Base-by-base conservation (phyloP, 148 eudicot species). In the Camellia lanceoleosa region DNA sequence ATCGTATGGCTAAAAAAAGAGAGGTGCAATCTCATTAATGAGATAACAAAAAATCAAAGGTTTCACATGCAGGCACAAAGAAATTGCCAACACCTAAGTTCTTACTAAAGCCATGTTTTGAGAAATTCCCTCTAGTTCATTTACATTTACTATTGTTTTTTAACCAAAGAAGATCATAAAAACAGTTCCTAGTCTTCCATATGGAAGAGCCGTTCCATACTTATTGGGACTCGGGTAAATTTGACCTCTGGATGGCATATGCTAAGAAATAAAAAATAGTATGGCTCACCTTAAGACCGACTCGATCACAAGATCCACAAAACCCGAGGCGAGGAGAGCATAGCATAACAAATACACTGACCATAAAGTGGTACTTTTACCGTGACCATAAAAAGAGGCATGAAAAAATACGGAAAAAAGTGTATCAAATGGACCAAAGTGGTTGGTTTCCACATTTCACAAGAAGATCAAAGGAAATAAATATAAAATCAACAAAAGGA, bases 331-430 rank as follows among this genome's bases (percentile, higher is more conserved):
- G 78, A 94, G 86, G 81, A 96, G 95, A 58, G 99, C 98, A 85
- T 96, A 0, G 99, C 99, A 82, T 96, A 93, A 82, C 98, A 96
- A 82, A 94, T 98, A 62, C 99, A 94, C n/a, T n/a, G n/a, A 61
- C 99, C 98, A 83, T 92, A 96, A 3, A 94, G 84, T 60, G 99
- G 99, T 52, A 91, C 94, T 84, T 96, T 96, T 30, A 96, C 99
- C 98, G 91, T 74, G 47, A 68, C 47, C 66, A 75, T 68, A 64
- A 55, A 58, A 30, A 46, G 18, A 60, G 20, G 20, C 46, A 41
- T 0, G 9, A 60, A 75, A 59, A 67, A 49, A 43, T 43, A 16
- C 13, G 63, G n/a, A 49, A 43, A 74, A 16, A 20, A 76, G n/a
- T 62, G 16, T 14, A 49, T 13, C n/a, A 16, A 47, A 47, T 44